Base-by-base conservation (phyloP, 2,329 filamentous ascomycete genomes). In the Aspergillus amoenus region DNA sequence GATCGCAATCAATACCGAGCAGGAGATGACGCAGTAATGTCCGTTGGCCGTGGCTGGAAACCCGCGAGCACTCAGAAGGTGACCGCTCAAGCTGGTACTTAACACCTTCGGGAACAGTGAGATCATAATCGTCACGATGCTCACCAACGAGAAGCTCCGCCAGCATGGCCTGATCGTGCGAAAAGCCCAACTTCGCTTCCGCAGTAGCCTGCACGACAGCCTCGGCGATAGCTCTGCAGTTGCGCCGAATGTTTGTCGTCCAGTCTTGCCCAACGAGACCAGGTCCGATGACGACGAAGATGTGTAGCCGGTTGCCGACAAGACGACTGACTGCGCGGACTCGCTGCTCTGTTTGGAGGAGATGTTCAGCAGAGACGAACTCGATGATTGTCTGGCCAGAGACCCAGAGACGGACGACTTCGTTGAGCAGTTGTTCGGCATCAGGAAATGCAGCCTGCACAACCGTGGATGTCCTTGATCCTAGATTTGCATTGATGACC, bases 371-470 rank as follows among this genome's bases (percentile, higher is more conserved):
- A 1, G 60, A 60, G 3, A 62, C 58, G 17, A 62, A 56, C 17
- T 62, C 60, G n/a, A 62, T 56, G 6, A 51, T 22, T 3, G 55
- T 54, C 18, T 62, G 48, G n/a, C 57, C 60, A 2, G 44, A 42
- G 27, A 73, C 71, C 66, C 70, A 76, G n/a, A 65, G 59, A 13
- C 68, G 60, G 21, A 74, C 61, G 8, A 71, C 65, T 17, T 63
- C 65, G 12, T 68, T 56, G 11, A 76, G 57, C 1, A 78, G 61
- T 0, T 67, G 52, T 4, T 64, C 63, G 0, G 68, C 65, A 17
- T 70, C 64, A 3, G 76, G 80, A 52, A 81, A 82, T 0, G 79
- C 80, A 58, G 77, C 72, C n/a, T 61, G 44, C 52, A 70, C 46
- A 1, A 54, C 34, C 2, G 41, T 17, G 0, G 52, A 41, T 5